Base-by-base conservation (phyloP, 2,329 filamentous ascomycete species). In the Botrytis pseudocinerea region DNA sequence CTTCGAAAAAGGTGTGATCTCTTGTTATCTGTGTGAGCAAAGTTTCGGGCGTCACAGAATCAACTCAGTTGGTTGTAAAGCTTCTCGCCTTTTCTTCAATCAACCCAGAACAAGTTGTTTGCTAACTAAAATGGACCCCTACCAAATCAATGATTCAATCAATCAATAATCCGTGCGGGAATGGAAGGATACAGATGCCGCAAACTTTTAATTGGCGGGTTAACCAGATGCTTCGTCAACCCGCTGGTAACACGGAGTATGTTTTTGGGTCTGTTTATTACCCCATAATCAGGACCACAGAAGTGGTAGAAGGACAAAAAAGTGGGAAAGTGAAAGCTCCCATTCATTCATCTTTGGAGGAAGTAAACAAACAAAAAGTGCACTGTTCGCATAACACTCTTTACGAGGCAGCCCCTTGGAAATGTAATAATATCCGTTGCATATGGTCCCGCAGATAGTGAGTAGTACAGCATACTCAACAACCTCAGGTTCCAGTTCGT, bases 171-270 rank as follows among this genome's bases (percentile, higher is more conserved):
- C 59, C 40, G 40, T 35, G 28, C 62, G 62, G 62, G 18, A 69
- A 68, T 68, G 70, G 70, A 59, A 61, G 46, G 32, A n/a, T 72
- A 54, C 70, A 72, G 51, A 40, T 72, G 60, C 70, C 62, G 70
- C 51, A 35, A n/a, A 22, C 44, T 18, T 61, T 25, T 68, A 22
- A 72, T 72, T 68, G 70, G 70, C 42, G 70, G 61, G 61, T 25
- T 42, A 25, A 65, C 40, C 69, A 18, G n/a, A 14, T 48, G 22
- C 59, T 71, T 59, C 60, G 60, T 46, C 59, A 63, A 51, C 42
- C 69, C 5, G 28, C 35, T 28, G n/a, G 51, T 57, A 28, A 9
- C n/a, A 32, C 28, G 28, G 28, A 32, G n/a, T 57, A 40, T 48
- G 35, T 40, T 32, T 32, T 44, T 65, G 25, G 54, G 18, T 14